Evolutionary conservation across 169 alveolate species (phyloP).

Genomic region (Plasmodium gallinaceum): DNA sequence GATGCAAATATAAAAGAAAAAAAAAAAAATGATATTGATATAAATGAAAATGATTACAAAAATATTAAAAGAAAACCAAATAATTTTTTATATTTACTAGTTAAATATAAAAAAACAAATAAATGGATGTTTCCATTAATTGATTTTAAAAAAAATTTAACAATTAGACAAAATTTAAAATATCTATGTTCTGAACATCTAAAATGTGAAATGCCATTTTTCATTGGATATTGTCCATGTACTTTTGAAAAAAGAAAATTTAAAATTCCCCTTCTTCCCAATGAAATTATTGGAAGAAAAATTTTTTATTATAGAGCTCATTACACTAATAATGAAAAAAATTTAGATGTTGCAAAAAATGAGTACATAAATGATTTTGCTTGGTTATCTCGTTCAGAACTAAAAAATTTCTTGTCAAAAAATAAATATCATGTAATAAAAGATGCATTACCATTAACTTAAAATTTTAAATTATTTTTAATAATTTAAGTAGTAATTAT

Average conservation of each 20-base stretch:
- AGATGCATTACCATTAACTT: conserved; percentile 64
- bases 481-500: too few relatives aligned
- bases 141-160: conserved; percentile 80
- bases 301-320: conserved; percentile 86
- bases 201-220: conserved; percentile 78
- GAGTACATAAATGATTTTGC: conserved; percentile 82
- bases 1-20: conserved; percentile 14
- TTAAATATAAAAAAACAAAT: conserved; percentile 76
- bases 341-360: conserved; percentile 23
- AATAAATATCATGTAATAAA: conserved; percentile 50
- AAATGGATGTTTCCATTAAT: conserved; percentile 85
- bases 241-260: conserved; percentile 75
- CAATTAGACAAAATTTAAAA: conserved; percentile 80
- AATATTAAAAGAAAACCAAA: conserved; percentile 80
- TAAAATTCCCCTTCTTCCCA: conserved; percentile 38
- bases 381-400: conserved; percentile 83
- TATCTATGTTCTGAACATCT: conserved; percentile 82
- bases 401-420: conserved; percentile 40
- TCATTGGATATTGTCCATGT: conserved; percentile 84
- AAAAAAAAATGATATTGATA: conserved; percentile 30
- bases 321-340: conserved; percentile 71
- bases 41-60: conserved; percentile 55
- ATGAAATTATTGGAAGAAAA: conserved; percentile 78
- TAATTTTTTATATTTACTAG: conserved; percentile 79
- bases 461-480: background rate